Evolutionary conservation across 305 asterid species (phyloP), one percentile per base, ranked within the genome.

Genomic region (Coffea humblotiana): DNA sequence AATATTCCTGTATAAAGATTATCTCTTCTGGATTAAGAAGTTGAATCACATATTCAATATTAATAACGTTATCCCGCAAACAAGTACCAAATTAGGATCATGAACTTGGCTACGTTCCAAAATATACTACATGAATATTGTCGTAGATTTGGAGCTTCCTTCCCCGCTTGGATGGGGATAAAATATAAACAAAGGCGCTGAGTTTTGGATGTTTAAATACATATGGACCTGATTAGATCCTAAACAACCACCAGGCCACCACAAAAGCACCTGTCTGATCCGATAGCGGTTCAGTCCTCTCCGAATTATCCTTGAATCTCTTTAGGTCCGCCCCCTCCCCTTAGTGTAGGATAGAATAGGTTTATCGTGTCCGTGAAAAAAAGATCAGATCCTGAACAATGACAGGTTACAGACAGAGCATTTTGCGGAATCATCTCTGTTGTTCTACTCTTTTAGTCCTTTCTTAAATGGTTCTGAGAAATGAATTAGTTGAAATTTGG

Each of bases 71-170:
- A 83, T 83, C 82, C 82, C 64, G 12, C 35, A 77, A 37, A 67
- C 76, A 54, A 82, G 81, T 67, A 51, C 78, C 75, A 82, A 71
- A 72, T 82, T 67, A 78, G 75, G 84, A 72, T 77, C 84, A 77
- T 82, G 81, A 82, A 82, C 82, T 82, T 78, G 80, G 80, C 71
- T 69, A 37, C 58, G 61, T 61, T 71, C 37, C 32, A 43, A 37
- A 35, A 35, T 32, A 32, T 19, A 23, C 21, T 5, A 56, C 45
- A n/a, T 16, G 10, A 54, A 23, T 23, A 52, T 11, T 3, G 8
- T 4, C 25, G 56, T n/a, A 40, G 29, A 37, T 70, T 23, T 56
- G 45, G n/a, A 58, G 14, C 61, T 58, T 77, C 74, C 76, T 23
- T 43, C 48, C 48, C 60, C 32, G 9, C 1, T 56, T 14, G 70